These are phyloP conservation scores for Aspergillus sclerotiicarbonarius DNA, from an alignment of 495 filamentous ascomycete genomes.

Conservation along the genomic window DNA sequence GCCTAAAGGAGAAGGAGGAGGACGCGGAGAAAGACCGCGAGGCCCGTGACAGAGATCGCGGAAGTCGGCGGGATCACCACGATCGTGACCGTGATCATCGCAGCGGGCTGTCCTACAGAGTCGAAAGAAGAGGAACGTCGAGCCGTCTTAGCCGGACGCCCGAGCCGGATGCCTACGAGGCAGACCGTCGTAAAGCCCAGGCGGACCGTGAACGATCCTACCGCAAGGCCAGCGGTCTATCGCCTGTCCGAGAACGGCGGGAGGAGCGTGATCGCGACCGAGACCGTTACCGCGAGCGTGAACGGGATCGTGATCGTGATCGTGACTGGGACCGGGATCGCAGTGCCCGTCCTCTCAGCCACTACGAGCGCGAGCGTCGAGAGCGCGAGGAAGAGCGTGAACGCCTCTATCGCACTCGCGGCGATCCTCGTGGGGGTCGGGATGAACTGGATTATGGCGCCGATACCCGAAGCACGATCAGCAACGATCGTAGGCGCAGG, in stretches of 20 bases:
- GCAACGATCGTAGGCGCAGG: conserved; percentile 54
- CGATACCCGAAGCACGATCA: conserved; percentile 60
- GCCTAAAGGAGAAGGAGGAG: conserved; percentile 87
- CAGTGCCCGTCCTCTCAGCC: conserved; percentile 40
- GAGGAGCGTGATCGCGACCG: conserved; percentile 60
- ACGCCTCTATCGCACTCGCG: conserved; percentile 76
- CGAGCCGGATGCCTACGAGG: conserved; percentile 84
- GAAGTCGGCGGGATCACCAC: conserved; percentile 29
- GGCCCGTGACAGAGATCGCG: conserved; percentile 51
- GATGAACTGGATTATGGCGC: conserved; percentile 89
- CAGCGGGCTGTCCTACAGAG: conserved; percentile 39
- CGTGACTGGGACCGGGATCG: conserved; percentile 57
- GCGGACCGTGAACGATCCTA: conserved; percentile 85
- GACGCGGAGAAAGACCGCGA: conserved; percentile 73
- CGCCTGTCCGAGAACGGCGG: conserved; percentile 44
- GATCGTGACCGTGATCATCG: conserved; percentile 49
- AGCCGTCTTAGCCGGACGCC: conserved; percentile 69
- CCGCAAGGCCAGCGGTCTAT: conserved; percentile 69
- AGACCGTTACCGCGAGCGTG: conserved; percentile 37
- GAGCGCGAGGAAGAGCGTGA: conserved; percentile 84
- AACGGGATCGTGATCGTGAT: conserved; percentile 44
- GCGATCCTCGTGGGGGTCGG: conserved; percentile 68
- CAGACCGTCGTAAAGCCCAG: conserved; percentile 80
- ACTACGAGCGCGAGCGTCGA: conserved; percentile 70
- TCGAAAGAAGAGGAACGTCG: conserved; percentile 57